Conservation (phyloP, 78 protist species). For the Dictyostelium capitatum region DNA sequence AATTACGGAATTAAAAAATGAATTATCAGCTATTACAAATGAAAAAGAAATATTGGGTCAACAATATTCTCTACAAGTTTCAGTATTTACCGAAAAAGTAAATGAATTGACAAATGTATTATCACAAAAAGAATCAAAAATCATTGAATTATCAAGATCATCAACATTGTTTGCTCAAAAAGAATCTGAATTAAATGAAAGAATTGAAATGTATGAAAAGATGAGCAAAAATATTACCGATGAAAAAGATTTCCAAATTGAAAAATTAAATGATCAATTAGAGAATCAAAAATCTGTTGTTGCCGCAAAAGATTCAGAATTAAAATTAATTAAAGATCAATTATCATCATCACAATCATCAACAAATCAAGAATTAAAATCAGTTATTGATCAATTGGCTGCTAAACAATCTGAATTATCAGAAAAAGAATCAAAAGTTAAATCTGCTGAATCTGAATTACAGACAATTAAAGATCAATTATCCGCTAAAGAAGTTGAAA, state of each 20-base stretch:
- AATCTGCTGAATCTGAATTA: background rate
- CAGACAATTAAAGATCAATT: slow-evolving; percentile 23
- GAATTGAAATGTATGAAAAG: slow-evolving; percentile 21
- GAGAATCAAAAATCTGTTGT: background rate
- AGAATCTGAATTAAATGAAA: slow-evolving; percentile 19
- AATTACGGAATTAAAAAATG: background rate
- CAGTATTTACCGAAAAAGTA: background rate
- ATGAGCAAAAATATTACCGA: background rate
- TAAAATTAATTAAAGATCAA: background rate
- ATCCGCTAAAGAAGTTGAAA: background rate
- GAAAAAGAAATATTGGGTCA: background rate
- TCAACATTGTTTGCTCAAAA: background rate
- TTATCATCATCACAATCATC: background rate
- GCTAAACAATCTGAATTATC: background rate
- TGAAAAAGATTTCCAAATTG: slow-evolving; percentile 69
- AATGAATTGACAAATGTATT: slow-evolving; percentile 19
- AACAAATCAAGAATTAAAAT: background rate
- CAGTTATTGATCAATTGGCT: background rate
- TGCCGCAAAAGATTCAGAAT: background rate
- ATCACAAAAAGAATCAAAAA: slow-evolving; percentile 30
- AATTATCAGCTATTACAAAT: background rate
- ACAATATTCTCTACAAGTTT: background rate
- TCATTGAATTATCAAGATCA: background rate
- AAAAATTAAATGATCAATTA: slow-evolving; percentile 31
- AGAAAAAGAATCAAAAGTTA: background rate